A percentile compares a stretch with the other conserved stretches of the same genome.
phyloP scores from a whole-genome alignment of 176 grass and related monocot genomes.

The Eleusine indica region DNA sequence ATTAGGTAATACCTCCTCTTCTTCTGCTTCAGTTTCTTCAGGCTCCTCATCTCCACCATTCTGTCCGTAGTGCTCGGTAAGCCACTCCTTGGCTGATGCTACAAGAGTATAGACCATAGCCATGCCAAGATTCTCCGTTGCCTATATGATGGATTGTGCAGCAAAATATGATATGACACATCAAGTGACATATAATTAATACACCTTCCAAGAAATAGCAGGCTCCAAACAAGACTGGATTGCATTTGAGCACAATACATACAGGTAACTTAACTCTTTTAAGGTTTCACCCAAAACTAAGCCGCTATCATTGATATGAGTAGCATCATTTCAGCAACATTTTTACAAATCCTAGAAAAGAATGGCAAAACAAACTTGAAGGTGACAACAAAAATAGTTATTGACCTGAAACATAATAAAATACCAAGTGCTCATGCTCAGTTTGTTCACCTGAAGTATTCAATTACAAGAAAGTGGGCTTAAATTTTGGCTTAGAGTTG shows the following conservation, averaged over 20 bases:
- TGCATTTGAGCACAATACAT: constrained; percentile 29
- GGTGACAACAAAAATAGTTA: neutral
- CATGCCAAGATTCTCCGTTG: constrained; percentile 95
- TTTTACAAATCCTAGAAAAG: constrained; percentile 23
- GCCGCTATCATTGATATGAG: neutral
- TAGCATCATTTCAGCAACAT: neutral
- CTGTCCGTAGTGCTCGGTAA: constrained; percentile 83
- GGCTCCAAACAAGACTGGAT: neutral
- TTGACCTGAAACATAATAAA: neutral
- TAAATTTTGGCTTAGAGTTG: neutral
- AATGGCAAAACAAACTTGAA: neutral
- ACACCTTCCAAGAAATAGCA: constrained; percentile 19
- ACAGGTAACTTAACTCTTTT: neutral
- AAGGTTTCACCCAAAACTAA: neutral
- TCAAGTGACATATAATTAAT: constrained; percentile 31
- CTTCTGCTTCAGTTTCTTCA: constrained; percentile 58
- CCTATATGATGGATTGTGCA: constrained; percentile 52
- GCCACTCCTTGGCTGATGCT: constrained; percentile 94
- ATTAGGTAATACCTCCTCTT: constrained; percentile 69
- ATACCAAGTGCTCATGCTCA: neutral
- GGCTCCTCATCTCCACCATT: constrained; percentile 54
- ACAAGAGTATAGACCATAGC: constrained; percentile 98
- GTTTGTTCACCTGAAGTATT: constrained; percentile 30
- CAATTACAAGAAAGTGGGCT: constrained; percentile 1
- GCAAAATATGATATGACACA: constrained; percentile 24